Base-by-base conservation (phyloP, 1,284 basidiomycete species). In the Pholiota adiposa region DNA sequence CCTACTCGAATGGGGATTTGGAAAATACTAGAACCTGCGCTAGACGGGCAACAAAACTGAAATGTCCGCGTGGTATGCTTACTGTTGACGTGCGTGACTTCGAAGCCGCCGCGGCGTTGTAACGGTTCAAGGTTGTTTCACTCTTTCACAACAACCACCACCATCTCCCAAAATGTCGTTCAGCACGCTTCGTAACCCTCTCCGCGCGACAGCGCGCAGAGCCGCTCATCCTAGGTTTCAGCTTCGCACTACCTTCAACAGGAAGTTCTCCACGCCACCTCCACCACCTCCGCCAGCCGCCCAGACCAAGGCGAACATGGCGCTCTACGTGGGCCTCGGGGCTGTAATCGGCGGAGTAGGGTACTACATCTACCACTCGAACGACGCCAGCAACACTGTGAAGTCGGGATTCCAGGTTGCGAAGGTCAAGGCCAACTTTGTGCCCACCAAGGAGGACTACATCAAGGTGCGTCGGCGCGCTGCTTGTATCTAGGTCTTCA, bases 381-480 rank as follows among this genome's bases (percentile, higher is more conserved):
- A 81, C 66, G 77, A 81, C 69, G 77, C 83, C 23, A 77, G 73
- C 18, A 83, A 84, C 11, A 78, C 81, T 0, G 74, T 80, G 51
- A 89, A 87, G 72, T 84, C 86, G 29, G 85, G 81, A 44, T 75
- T 77, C 1, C 88, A 89, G 73, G 70, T 78, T 9, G 83, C 80
- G 14, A 92, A 91, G 75, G 86, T 79, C 60, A 84, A 78, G 38
- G 74, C 80, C 54, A 85, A 87, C 65, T 89, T 89, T 70, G 79
- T 81, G 6, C 90, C 90, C 19, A 81, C 83, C 36, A 86, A 89
- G 77, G 88, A 86, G 53, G 94, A 96, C 72, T 96, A 95, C 73
- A 89, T 94, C 74, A 94, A 96, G 85, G 90, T 88, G 69, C 48
- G n/a, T 44, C 33, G 58, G 38, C 59, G 55, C 52, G 25, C 21